These are phyloP conservation scores for Yamadazyma trypodendri DNA, from an alignment of 1,139 yeast species.

Conservation along the genomic window DNA sequence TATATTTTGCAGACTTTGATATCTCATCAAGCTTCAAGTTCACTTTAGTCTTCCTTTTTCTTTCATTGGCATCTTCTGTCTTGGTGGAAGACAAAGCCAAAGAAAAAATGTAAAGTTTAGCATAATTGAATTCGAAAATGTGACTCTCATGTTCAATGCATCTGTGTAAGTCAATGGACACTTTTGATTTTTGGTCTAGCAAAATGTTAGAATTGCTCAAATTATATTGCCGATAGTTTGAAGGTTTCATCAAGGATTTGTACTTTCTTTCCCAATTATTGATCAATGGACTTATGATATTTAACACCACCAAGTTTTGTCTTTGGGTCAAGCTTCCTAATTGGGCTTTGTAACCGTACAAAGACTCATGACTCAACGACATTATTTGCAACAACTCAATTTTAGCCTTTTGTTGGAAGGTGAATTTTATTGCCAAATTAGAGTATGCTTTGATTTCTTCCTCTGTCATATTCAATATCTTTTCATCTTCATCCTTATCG, in stretches of 20 bases:
- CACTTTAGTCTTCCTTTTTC: constrained; percentile 20
- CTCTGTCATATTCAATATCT: constrained; percentile 35
- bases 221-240: constrained; percentile 30
- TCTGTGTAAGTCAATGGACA: constrained; percentile 36
- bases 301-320: constrained; percentile 69
- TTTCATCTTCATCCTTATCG: constrained; percentile 28
- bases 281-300: constrained; percentile 71
- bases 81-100: constrained; percentile 65
- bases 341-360: constrained; percentile 67
- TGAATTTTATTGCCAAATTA: constrained; percentile 40
- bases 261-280: constrained; percentile 77
- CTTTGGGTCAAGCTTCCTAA: constrained; percentile 55
- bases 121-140: constrained; percentile 79
- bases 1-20: constrained; percentile 71
- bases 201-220: constrained; percentile 27
- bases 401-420: constrained; percentile 71
- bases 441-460: constrained; percentile 35
- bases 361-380: constrained; percentile 79
- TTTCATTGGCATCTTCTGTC: constrained; percentile 16
- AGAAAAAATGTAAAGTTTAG: constrained; percentile 79
- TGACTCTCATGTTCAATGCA: constrained; percentile 67
- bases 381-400: constrained; percentile 76
- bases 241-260: constrained; percentile 50
- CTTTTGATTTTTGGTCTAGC: constrained; percentile 37
- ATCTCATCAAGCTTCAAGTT: constrained; percentile 66